Base-by-base conservation (phyloP, 129 eudicot genomes). In the Lactuca saligna region DNA sequence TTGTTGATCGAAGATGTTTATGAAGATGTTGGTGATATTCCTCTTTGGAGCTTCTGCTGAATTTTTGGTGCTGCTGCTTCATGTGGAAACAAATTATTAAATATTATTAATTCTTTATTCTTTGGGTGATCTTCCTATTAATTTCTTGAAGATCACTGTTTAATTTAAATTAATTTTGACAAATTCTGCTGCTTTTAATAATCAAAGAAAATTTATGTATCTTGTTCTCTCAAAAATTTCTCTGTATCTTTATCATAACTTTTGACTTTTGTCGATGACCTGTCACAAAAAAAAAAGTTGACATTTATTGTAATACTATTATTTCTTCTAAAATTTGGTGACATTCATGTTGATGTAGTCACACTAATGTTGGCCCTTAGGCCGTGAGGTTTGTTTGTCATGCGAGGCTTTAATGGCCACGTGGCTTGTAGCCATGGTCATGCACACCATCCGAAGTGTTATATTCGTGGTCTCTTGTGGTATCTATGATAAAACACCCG, bases 31-130 rank as follows among this genome's bases (percentile, higher is more conserved):
- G 75, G 70, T 3, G 96, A 88, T 66, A 79, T 91, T 61, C 83
- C 82, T 6, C 82, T 91, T 5, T 91, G 97, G 97, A 86, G 82
- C 85, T 91, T 91, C 72, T 80, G 88, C 81, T 91, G 80, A 85
- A 55, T 61, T 53, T 76, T 76, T 68, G 51, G 57, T 54, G 81
- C 70, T 32, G 31, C 17, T 11, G 80, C 61, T 76, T 63, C 70
- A 68, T 54, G 63, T 48, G n/a, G 35, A 51, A 68, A 7, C 14
- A 3, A 29, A 66, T 51, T 13, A 66, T 51, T 13, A 9, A 25
- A 41, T 53, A 8, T 42, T 76, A 44, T 55, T 57, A 33, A 60
- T 60, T 54, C 62, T 38, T 68, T 64, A 17, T 74, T 74, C 72
- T 76, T 76, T 76, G 5, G 56, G 64, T 69, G 75, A 69, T 76